Base-by-base conservation (phyloP, 2,329 filamentous ascomycete genomes). In the Tolypocladium inflatum region DNA sequence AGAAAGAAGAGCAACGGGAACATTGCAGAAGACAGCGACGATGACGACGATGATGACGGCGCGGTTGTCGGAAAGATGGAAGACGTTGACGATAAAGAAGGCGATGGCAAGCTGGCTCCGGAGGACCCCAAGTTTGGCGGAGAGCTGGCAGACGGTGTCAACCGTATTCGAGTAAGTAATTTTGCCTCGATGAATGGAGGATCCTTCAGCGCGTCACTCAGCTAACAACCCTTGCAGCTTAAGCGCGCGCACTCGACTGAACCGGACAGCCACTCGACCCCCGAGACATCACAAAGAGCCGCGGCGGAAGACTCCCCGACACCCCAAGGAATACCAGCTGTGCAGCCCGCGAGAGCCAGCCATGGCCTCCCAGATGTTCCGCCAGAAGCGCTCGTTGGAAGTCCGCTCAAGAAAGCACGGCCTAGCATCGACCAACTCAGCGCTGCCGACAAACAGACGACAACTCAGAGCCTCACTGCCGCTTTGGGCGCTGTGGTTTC, bases 171-270 rank as follows among this genome's bases (percentile, higher is more conserved):
- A 73, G 90, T 91, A 79, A 68, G 83, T 72, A 45, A 19, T 26
- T 7, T n/a, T 13, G 2, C 11, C 10, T 39, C 8, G 4, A 4
- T 21, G 37, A 41, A 17, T 15, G 19, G 48, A 19, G 19, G 11
- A 21, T 10, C 10, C 19, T 39, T 17, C 11, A 4, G 38, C 35
- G 4, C 37, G 3, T 26, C 37, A 39, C 17, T 9, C 13, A 30
- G 30, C 53, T 52, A 33, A 55, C n/a, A 21, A 42, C 21, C 7
- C 23, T 35, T 54, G 66, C 66, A 92, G 89, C 84, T 93, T 62
- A 93, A 93, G 78, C 83, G 89, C 63, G 87, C 89, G 63, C 89
- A 91, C 70, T 92, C 89, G 11, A 83, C 81, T 43, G 89, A 91
- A 55, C 86, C 85, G 13, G 77, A 88, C 23, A 78, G 77, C 66